Evolutionary conservation across 2,329 filamentous ascomycete species (phyloP).

Genomic region (Pseudogymnoascus pannorum): DNA sequence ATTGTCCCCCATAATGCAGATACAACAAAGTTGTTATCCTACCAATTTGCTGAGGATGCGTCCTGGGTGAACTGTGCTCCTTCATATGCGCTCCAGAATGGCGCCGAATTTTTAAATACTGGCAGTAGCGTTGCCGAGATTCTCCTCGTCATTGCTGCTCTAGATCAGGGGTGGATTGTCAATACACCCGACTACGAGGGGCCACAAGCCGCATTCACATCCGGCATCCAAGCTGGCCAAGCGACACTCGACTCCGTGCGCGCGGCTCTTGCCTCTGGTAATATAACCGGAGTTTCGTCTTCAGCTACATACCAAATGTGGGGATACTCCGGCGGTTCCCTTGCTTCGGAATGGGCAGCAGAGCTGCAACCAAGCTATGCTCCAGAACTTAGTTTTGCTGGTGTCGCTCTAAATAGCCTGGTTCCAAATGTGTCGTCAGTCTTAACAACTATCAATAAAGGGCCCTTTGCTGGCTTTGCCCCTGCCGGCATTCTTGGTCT

Average conservation of each 20-base stretch:
- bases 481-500: conserved; percentile 14
- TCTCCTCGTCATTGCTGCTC: conserved; percentile 1
- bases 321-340: conserved; percentile 49
- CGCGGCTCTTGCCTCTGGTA: conserved; percentile 12
- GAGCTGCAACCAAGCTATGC: conserved; percentile 46
- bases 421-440: conserved; percentile 35
- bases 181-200: conserved; percentile 21
- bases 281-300: neutral
- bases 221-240: conserved; percentile 16
- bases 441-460: conserved; percentile 30
- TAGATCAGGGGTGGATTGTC: conserved; percentile 17
- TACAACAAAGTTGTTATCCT: conserved; percentile 33
- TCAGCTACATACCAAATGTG: conserved; percentile 30
- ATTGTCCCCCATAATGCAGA: conserved; percentile 30
- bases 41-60: conserved; percentile 35
- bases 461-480: conserved; percentile 25
- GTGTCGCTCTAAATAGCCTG: conserved; percentile 43
- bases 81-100: conserved; percentile 33
- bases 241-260: conserved; percentile 20
- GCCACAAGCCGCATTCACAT: conserved; percentile 12
- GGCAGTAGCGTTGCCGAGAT: neutral
- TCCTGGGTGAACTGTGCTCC: conserved; percentile 34
- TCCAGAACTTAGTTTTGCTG: conserved; percentile 42
- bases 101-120: neutral
- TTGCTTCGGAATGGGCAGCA: conserved; percentile 45